Base-by-base conservation (phyloP, 257 asterid genomes). In the Penstemon newberryi region DNA sequence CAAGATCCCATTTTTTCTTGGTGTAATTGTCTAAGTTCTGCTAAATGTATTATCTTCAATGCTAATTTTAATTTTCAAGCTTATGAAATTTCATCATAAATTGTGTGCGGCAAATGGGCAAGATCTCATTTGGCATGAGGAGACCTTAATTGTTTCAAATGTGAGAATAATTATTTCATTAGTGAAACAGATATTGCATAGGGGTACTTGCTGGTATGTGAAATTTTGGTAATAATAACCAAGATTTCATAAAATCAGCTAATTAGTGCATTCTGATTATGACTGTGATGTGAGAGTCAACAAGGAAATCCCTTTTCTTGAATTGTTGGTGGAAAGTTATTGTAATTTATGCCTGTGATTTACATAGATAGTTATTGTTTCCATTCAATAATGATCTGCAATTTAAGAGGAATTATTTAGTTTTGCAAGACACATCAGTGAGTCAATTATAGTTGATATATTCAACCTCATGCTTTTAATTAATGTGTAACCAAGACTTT, bases 101-200 rank as follows among this genome's bases (percentile, higher is more conserved):
- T 49, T 56, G 55, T 67, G 72, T 63, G 63, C 73, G 5, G 2
- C 66, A 66, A 37, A 49, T 37, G 55, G 44, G 57, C 66, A 69
- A 65, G 75, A 73, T 78, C 73, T 70, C 60, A 62, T 59, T 11
- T 65, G 65, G 70, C 58, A 36, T 42, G 56, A 3, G 3, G 62
- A 39, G 65, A 61, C 15, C 65, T 61, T 59, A 4, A 15, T 54
- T 62, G 6, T 42, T 8, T 50, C 1, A 8, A 38, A 40, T 25
- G 15, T 11, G 52, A 59, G 49, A 55, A 36, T 37, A 15, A 51
- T 50, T 50, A 7, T 12, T 53, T 45, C 41, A 15, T 69, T 58
- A 25, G 70, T 60, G 67, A 66, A 59, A 66, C 62, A 44, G 73
- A 65, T 8, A 33, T 44, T 64, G 62, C 37, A 41, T 8, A 0